These are phyloP conservation scores for Euptelea pleiosperma DNA, from an alignment of 164 flowering plant species.

Conservation along the genomic window DNA sequence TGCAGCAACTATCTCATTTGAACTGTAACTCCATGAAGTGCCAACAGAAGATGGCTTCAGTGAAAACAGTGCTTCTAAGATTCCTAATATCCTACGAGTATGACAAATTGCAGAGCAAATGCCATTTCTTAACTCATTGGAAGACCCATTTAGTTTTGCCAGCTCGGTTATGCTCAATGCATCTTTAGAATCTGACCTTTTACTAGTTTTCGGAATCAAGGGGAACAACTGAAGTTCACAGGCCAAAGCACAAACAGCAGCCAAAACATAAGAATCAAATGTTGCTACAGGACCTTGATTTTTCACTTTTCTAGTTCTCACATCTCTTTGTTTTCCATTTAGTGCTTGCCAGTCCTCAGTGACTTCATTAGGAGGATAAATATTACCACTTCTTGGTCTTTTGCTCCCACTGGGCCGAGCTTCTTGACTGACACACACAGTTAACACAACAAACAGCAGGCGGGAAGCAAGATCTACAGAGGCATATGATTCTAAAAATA, in stretches of 20 bases:
- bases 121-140: constrained; percentile 46
- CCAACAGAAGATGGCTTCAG: constrained; percentile 90
- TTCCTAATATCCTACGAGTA: constrained; percentile 75
- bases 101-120: constrained; percentile 68
- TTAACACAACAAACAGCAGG: constrained; percentile 79
- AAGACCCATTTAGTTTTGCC: constrained; percentile 48
- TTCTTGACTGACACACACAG: constrained; percentile 92
- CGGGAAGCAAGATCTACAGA: constrained; percentile 88
- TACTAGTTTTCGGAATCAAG: constrained; percentile 47
- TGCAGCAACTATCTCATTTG: constrained; percentile 95
- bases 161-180: constrained; percentile 29
- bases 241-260: constrained; percentile 94
- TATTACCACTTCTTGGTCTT: constrained; percentile 50
- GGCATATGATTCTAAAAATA: constrained; percentile 86
- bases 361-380: constrained; percentile 30
- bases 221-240: constrained; percentile 93
- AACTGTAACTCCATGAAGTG: constrained; percentile 87
- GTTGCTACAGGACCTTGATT: constrained; percentile 91
- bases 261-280: constrained; percentile 93
- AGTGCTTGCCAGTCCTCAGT: constrained; percentile 31
- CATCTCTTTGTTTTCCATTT: constrained; percentile 32
- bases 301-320: constrained; percentile 32
- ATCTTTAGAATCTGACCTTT: constrained; percentile 32
- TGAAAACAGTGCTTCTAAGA: constrained; percentile 85
- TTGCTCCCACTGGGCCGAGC: constrained; percentile 66